These are phyloP conservation scores for Acacia concinna DNA, from an alignment of 331 rosid species.

Conservation along the genomic window DNA sequence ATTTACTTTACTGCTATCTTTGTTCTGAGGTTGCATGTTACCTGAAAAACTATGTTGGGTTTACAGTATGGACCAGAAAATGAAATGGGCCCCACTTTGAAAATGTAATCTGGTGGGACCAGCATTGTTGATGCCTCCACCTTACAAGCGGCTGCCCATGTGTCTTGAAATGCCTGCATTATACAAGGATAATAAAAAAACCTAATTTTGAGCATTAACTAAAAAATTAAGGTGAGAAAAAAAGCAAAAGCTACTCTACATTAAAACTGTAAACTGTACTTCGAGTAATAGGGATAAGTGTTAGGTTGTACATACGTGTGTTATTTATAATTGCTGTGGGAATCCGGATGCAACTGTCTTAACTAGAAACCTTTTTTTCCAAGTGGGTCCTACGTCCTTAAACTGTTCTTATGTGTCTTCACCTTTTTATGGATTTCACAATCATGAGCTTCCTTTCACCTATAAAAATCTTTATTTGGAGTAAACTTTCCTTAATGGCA, in stretches of 20 bases:
- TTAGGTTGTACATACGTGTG: conserved; percentile 19
- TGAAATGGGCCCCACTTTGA: conserved; percentile 18
- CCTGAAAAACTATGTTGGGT: conserved; percentile 16
- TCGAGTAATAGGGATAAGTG: conserved; percentile 11
- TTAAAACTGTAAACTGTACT: conserved; percentile 12
- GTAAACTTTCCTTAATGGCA: conserved; percentile 1
- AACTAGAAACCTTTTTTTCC: conserved; percentile 33
- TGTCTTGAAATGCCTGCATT: conserved; percentile 18
- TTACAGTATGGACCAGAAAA: conserved; percentile 25
- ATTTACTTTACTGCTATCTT: neutral
- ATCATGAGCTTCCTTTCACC: conserved; percentile 1
- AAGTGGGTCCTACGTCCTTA: conserved; percentile 36
- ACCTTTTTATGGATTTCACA: conserved; percentile 1
- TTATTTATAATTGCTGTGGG: conserved; percentile 40
- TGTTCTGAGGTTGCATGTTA: neutral
- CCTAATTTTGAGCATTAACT: neutral
- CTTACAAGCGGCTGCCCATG: conserved; percentile 23
- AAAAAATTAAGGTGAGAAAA: neutral
- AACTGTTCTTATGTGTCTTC: conserved; percentile 28
- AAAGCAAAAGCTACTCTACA: neutral
- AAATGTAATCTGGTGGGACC: neutral
- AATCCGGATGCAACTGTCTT: conserved; percentile 28
- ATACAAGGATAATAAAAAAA: neutral
- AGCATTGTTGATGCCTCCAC: conserved; percentile 20
- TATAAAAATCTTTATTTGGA: neutral